A percentile compares a stretch with the other conserved stretches of the same genome.
Conservation (phyloP, 2,329 filamentous ascomycete species). For the Ophiocordyceps sinensis region DNA sequence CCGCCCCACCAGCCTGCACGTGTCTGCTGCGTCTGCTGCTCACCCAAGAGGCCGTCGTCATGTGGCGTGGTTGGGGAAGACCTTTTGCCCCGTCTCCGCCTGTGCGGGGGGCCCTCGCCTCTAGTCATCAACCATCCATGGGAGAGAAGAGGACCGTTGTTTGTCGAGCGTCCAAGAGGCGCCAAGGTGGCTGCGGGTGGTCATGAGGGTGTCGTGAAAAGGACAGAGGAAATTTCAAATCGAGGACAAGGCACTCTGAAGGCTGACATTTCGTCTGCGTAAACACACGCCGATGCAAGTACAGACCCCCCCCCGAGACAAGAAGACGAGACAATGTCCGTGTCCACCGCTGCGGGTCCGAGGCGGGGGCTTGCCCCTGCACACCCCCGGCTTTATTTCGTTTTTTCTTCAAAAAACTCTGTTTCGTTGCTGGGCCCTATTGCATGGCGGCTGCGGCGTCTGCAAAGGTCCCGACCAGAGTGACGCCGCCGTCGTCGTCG, state of each 20-base stretch:
- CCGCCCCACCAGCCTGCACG: not conserved
- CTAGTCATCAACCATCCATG: not conserved
- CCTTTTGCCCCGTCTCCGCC: not conserved
- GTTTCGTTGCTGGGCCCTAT: conserved; percentile 5
- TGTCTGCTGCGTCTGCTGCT: not conserved
- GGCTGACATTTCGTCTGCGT: not conserved
- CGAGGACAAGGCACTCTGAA: not conserved
- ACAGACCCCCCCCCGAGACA: not conserved
- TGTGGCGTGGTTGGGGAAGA: too few species aligned
- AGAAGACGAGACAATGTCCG: not conserved
- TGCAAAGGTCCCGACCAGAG: conserved; percentile 45
- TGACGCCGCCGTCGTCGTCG: conserved; percentile 16
- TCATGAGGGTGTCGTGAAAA: not conserved
- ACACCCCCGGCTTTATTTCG: not conserved
- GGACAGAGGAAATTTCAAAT: not conserved
- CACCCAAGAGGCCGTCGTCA: not conserved
- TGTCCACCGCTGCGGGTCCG: not conserved
- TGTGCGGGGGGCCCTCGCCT: not conserved
- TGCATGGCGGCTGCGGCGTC: conserved; percentile 41
- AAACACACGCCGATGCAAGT: not conserved
- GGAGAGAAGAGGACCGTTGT: too few species aligned
- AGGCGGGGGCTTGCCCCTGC: not conserved
- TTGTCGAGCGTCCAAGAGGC: not conserved
- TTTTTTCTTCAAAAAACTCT: not conserved
- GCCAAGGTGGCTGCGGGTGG: not conserved